Evolutionary conservation across 257 asterid species (phyloP), one percentile per base, ranked within the genome.

Genomic region (Jasminum sambac): DNA sequence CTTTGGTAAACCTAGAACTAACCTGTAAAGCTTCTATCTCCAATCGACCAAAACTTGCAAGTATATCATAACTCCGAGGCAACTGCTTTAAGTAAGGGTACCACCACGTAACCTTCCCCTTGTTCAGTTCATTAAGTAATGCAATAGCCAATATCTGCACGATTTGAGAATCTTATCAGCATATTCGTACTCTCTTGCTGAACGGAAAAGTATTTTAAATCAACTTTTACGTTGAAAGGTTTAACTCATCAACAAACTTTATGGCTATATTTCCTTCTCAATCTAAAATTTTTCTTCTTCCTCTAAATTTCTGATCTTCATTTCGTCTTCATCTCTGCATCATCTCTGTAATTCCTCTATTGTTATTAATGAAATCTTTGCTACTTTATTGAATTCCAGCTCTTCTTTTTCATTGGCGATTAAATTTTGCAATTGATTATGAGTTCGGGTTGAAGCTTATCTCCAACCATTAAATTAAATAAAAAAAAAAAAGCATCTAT

Each of bases 21-120:
- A 89, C 98, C 87, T 94, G 96, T 84, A 94, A 78, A 44, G 99
- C 90, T 66, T 86, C 91, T 8, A 83, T 82, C 86, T 89, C 98
- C 72, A 87, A 83, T 74, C 62, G 84, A 37, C 77, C 71, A 81
- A 91, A 91, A 80, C 84, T 71, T 0, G 84, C 85, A 12, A 94
- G 90, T 69, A 86, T 78, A 72, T 88, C 86, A 75, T 94, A 91
- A 74, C 86, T 86, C 77, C 76, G 83, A 13, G 99, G 98, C 78
- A 94, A 57, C 84, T 89, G 96, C 85, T 82, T 85, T 59, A 94
- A 74, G 85, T 94, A 94, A 76, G 89, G 86, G 75, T 87, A 80
- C 96, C 96, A 94, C 84, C 81, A 74, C 19, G 98, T 89, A 63
- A 75, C 72, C 78, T 75, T 85, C 42, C 96, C 95, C 81, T 89